phyloP scores from a whole-genome alignment of 2,329 filamentous ascomycete species.

The Sordariomycetes sp. region DNA sequence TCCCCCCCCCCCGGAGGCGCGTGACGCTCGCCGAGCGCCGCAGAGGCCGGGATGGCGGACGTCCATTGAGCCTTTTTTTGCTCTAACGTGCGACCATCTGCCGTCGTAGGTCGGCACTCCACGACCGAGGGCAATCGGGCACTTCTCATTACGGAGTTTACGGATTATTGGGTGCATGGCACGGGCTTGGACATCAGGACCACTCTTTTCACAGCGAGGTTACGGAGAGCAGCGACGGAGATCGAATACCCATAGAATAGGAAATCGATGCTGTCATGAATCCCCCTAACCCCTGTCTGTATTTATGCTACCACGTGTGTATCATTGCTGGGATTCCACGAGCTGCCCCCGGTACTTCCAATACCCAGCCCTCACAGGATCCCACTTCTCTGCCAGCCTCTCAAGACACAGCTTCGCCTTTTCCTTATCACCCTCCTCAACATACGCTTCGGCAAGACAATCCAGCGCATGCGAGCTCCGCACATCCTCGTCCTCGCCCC shows the following conservation, averaged over 20 bases:
- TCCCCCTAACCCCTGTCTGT: no score
- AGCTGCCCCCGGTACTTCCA: constrained; percentile 55
- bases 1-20: not conserved
- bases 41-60: not conserved
- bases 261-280: not conserved
- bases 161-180: not conserved
- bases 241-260: not conserved
- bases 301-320: not conserved
- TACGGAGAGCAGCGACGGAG: not conserved
- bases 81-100: no score
- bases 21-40: not conserved
- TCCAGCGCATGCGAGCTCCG: constrained; percentile 60
- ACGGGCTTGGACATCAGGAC: not conserved
- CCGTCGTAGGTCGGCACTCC: no score
- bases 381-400: constrained; percentile 74
- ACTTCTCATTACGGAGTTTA: not conserved
- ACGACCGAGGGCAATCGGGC: no score
- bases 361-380: constrained; percentile 83
- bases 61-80: not conserved
- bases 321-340: not conserved
- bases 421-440: constrained; percentile 41
- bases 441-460: constrained; percentile 58
- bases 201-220: not conserved
- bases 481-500: constrained; percentile 37
- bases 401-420: constrained; percentile 61